Evolutionary conservation across 495 filamentous ascomycete genomes (phyloP), one percentile per base, ranked within the genome.

Genomic region (Hypomontagnella submonticulosa): DNA sequence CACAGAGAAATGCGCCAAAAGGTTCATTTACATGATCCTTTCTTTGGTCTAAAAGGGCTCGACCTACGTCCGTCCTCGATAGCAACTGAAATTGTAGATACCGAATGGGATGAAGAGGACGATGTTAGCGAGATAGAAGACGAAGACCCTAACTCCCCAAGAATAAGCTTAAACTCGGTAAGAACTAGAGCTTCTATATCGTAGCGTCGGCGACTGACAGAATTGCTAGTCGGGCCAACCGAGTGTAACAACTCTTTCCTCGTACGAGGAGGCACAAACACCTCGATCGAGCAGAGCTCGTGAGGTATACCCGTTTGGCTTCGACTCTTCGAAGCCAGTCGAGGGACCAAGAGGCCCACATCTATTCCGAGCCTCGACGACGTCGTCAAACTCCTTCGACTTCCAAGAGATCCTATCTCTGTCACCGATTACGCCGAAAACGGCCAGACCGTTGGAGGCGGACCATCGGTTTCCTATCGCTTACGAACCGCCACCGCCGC

Each of bases 261-360:
- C 89, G 4, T 89, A 87, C 72, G 90, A 92, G 63, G 90, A 92
- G 68, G 77, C 88, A 10, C 86, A 84, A 15, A 94, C 91, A 16
- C 90, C 90, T 19, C 79, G 80, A 43, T 88, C 86, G 34, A 80
- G 79, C 55, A 72, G 71, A 42, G 74, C 74, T 69, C 72, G 73
- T 51, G 68, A 57, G 18, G 66, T 58, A 34, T 77, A 75, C 44
- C 60, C 68, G 3, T 77, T 76, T 37, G 70, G 70, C 32, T 68
- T 73, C 5, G 67, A 73, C 55, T 67, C 67, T 4, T 67, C 79
- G 52, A 89, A 87, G 70, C 79, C 87, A 34, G 88, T 92, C 1
- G 85, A 92, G 69, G 93, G 93, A 18, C 93, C 93, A 4, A 82
- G 80, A 62, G 93, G 93, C 4, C 93, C 93, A 2, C 93, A 97